Conservation (phyloP, 768 basidiomycete genomes). For the Lactarius evosmus region DNA sequence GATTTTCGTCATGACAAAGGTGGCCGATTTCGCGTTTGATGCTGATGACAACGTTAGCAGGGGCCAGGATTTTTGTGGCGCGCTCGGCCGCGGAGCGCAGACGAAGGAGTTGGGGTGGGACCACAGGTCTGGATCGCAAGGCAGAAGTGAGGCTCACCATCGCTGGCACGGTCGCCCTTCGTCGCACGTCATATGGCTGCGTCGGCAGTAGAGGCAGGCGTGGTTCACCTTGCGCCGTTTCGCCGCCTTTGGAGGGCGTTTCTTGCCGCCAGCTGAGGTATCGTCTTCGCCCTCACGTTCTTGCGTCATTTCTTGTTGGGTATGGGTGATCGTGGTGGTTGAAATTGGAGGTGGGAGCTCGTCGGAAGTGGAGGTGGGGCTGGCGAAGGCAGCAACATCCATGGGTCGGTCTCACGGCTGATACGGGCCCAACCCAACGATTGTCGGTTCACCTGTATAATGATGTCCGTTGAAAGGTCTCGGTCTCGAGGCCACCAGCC, state of each 20-base stretch:
- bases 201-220: slow-evolving; percentile 89
- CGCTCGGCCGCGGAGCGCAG: slow-evolving; percentile 1
- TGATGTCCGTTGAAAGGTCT: no score
- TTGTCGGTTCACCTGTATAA: no score
- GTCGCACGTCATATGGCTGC: slow-evolving; percentile 92
- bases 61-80: slow-evolving; percentile 4
- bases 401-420: background rate
- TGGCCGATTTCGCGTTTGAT: slow-evolving; percentile 97
- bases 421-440: no score
- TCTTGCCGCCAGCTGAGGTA: slow-evolving; percentile 36
- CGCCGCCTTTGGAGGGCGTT: slow-evolving; percentile 41
- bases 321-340: slow-evolving; percentile 1
- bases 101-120: slow-evolving; percentile 19
- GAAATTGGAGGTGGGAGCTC: background rate
- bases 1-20: slow-evolving; percentile 85
- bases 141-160: slow-evolving; percentile 59
- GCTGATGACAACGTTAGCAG: slow-evolving; percentile 40
- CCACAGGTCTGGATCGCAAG: background rate
- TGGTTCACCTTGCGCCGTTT: slow-evolving; percentile 88
- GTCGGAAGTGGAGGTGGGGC: slow-evolving; percentile 16
- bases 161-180: slow-evolving; percentile 88
- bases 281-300: slow-evolving; percentile 33
- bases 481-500: no score
- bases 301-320: slow-evolving; percentile 2
- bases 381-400: background rate